Evolutionary conservation across 345 rosid species (phyloP), one percentile per base, ranked within the genome.

Genomic region (Bruguiera sexangula): DNA sequence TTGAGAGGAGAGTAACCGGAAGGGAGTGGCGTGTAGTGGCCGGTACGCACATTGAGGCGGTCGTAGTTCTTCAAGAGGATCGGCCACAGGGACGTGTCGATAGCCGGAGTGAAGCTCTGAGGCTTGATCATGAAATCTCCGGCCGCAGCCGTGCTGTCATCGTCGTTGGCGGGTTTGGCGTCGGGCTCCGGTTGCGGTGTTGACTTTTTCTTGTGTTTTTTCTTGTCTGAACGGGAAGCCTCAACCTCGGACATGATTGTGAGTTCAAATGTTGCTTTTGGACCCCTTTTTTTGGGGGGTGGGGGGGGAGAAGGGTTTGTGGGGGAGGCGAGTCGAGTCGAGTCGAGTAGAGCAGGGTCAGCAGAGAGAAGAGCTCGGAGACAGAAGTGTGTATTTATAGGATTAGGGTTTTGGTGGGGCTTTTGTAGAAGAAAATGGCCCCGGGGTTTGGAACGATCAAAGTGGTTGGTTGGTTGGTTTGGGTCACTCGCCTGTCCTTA

Each of bases 21-120:
- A 21, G 91, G 82, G n/a, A 93, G 82, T 5, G 98, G 98, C 8
- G 98, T 93, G 86, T 91, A 93, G 88, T 93, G 98, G 0, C 98
- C 98, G 26, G 97, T 93, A 24, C 98, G 90, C 18, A 91, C 90
- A 75, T 93, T 93, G 82, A 94, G 98, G 39, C 82, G 91, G 80
- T 85, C 83, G 74, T 94, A 94, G 90, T 94, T 94, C 80, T 91
- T 94, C 71, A 94, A 82, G 6, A 94, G 93, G 52, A 94, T 85
- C 0, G 98, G 98, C 98, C 98, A 93, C 32, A 89, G 68, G 1
- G 98, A 93, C 5, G 98, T 88, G 82, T 93, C 96, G 60, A 88
- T 74, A 16, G 95, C 13, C 6, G 97, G 98, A 11, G 94, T 89
- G 84, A 80, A 81, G 60, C 73, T 85, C 71, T 86, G 94, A 0